These are phyloP conservation scores for Paratinospora sagittata DNA, from an alignment of 164 flowering plant species.

Conservation along the genomic window DNA sequence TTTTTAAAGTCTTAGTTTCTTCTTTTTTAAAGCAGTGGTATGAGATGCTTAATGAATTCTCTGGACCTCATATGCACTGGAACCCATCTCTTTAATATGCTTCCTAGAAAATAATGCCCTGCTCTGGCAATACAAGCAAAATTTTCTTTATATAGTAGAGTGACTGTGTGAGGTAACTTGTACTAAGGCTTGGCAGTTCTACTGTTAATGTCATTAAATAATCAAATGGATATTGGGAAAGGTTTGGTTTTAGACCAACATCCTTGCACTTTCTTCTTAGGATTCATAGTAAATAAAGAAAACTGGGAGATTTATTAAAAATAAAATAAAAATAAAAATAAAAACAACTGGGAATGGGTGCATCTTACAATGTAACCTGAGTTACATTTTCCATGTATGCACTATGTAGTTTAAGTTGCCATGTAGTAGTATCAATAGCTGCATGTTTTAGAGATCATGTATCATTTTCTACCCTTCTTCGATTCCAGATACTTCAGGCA, in stretches of 20 bases:
- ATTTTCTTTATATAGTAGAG: too few relatives aligned
- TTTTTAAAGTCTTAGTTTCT: background rate
- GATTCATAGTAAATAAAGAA: background rate
- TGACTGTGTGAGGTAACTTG: too few relatives aligned
- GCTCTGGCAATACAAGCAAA: too few relatives aligned
- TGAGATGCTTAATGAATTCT: too few relatives aligned
- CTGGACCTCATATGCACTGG: too few relatives aligned
- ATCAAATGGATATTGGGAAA: too few relatives aligned
- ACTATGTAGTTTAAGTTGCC: background rate
- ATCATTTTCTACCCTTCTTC: conserved; percentile 1
- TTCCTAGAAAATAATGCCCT: too few relatives aligned
- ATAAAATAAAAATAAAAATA: background rate
- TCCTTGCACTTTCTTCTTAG: background rate
- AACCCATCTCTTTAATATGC: background rate
- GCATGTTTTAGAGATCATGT: background rate
- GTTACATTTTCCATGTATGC: background rate
- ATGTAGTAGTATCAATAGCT: background rate
- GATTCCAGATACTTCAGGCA: conserved; percentile 86
- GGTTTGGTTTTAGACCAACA: background rate
- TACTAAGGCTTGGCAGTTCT: too few relatives aligned
- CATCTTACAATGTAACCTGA: background rate
- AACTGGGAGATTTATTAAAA: too few relatives aligned
- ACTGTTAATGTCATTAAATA: too few relatives aligned
- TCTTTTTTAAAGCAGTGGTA: background rate
- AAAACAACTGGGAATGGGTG: background rate